Evolutionary conservation across 352 stramenopile genomes (phyloP).

Genomic region (Globisporangium echinulatum): DNA sequence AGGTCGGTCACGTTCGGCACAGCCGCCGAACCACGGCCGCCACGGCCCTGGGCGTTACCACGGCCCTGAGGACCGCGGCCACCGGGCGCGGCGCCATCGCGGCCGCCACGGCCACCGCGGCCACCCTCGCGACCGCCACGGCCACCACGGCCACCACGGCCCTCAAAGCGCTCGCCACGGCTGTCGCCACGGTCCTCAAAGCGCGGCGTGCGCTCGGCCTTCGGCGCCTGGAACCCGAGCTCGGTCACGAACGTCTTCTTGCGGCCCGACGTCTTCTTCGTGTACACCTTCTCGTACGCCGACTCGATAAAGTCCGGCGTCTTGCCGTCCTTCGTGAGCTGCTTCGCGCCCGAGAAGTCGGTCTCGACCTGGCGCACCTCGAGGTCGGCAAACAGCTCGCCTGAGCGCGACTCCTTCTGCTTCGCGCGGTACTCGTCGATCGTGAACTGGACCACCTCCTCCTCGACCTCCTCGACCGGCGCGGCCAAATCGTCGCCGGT

Average conservation of each 20-base stretch:
- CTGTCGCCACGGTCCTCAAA: conserved; percentile 50
- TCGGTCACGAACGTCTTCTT: conserved; percentile 92
- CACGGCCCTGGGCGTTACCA: conserved; percentile 17
- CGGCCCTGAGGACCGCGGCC: conserved; percentile 3
- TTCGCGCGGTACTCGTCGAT: conserved; percentile 81
- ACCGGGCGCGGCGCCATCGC: conserved; percentile 24
- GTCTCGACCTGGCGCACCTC: conserved; percentile 85
- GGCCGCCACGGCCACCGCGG: conserved; percentile 35
- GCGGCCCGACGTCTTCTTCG: conserved; percentile 91
- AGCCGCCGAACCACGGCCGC: conserved; percentile 34
- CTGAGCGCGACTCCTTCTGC: conserved; percentile 65
- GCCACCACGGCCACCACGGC: conserved; percentile 38
- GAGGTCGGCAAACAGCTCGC: conserved; percentile 74
- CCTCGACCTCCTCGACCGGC: conserved; percentile 47
- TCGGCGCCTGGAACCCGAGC: conserved; percentile 74
- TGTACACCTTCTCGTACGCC: conserved; percentile 92
- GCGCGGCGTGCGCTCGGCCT: conserved; percentile 44
- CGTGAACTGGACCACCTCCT: conserved; percentile 82
- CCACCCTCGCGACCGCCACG: conserved; percentile 20
- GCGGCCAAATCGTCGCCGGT: conserved; percentile 28
- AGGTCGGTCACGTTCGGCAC: conserved; percentile 78
- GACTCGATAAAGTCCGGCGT: conserved; percentile 85
- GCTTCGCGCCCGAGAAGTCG: conserved; percentile 77
- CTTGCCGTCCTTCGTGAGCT: conserved; percentile 84
- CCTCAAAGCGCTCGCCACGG: conserved; percentile 28